Evolutionary conservation across 2,329 filamentous ascomycete species (phyloP), one percentile per base, ranked within the genome.

Genomic region (Mollisia scopiformis): DNA sequence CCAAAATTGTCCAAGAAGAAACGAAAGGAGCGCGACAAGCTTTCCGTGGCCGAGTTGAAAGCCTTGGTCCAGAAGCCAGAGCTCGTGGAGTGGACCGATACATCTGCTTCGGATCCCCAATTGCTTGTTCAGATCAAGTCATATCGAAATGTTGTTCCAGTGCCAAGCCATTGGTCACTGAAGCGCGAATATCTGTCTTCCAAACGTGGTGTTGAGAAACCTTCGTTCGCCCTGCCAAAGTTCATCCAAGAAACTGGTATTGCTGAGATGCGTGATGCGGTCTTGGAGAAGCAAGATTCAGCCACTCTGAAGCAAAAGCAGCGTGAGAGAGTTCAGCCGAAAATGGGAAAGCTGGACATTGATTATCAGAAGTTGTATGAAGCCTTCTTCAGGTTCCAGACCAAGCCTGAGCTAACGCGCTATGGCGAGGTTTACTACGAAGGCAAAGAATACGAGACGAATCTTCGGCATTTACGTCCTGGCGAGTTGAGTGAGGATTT

Each of bases 401-500:
- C 92, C 41, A 99, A 99, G 77, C 95, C 95, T 0, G 88, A 93
- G 69, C 80, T 99, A 65, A 98, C 95, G 31, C 86, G 93, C 46
- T 99, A 97, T 70, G 95, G 95, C 41, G 95, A 99, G 76, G 93
- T 99, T n/a, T 99, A 99, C 77, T 98, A 98, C 75, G 95, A 99
- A 77, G 95, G 95, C 73, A 99, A 99, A 76, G 95, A 99, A 75
- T 95, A 92, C 73, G 95, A 99, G 77, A 97, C 95, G 0, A 96
- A 98, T 74, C 84, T 96, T 65, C 89, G 91, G 69, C 91, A 97
- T 77, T 85, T 97, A 62, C 88, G 93, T 66, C 92, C 95, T 1
- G 95, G 95, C 35, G 93, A 98, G 69, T 77, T 98, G 52, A 95
- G 89, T 68, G 92, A 98, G 58, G 88, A 92, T 69, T 83, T 97